phyloP scores from a whole-genome alignment of 2,329 filamentous ascomycete genomes.

The Lachnellula subtilissima region DNA sequence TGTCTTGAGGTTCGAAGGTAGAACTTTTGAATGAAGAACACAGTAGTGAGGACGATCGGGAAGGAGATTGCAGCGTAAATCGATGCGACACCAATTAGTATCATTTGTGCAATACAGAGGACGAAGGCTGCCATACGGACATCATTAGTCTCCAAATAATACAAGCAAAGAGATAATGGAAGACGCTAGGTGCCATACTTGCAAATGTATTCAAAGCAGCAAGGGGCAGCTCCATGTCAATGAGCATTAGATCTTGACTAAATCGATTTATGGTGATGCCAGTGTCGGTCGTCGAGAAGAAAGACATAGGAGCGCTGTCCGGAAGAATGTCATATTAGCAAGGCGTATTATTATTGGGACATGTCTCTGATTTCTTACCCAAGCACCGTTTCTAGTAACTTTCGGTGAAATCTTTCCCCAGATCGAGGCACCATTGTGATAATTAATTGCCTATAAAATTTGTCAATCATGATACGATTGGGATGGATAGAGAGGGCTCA shows the following conservation, averaged over 20 bases:
- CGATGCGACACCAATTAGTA: not conserved
- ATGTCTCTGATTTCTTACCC: not conserved
- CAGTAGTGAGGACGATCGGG: slow-evolving; percentile 33
- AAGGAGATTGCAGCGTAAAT: not conserved
- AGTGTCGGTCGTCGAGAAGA: slow-evolving; percentile 10
- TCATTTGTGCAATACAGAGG: not conserved
- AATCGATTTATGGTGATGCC: slow-evolving; percentile 38
- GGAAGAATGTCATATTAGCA: not conserved
- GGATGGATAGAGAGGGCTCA: not conserved
- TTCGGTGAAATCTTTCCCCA: not conserved
- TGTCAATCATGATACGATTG: not conserved
- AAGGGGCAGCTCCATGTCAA: slow-evolving; percentile 21
- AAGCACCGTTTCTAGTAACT: not conserved
- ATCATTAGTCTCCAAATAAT: not conserved
- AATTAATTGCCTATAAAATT: not conserved
- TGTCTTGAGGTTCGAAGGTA: slow-evolving; percentile 44
- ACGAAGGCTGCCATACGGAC: not conserved
- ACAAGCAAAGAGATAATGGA: not conserved
- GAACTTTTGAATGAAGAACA: slow-evolving; percentile 33
- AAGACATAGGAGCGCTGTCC: slow-evolving; percentile 33
- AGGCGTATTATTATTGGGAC: not conserved
- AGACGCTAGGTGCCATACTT: not conserved
- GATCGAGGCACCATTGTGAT: slow-evolving; percentile 4
- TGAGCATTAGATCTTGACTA: slow-evolving; percentile 36
- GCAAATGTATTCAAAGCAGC: slow-evolving; percentile 27